Conservation (phyloP, 164 flowering plant genomes). For the Nymphaea thermarum region DNA sequence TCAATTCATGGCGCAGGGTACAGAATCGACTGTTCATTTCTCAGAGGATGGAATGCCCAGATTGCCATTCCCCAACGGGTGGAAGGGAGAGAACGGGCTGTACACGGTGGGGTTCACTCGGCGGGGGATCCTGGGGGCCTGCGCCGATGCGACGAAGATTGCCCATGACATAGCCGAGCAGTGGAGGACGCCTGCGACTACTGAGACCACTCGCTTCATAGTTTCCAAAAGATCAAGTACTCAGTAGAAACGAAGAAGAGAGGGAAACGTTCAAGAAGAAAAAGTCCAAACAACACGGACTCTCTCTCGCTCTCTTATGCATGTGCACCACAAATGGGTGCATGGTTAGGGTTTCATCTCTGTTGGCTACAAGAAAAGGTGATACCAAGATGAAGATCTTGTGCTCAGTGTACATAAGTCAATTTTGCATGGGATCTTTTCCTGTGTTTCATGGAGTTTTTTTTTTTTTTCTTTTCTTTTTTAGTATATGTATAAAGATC, state of each 20-base stretch:
- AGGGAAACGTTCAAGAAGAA: no score
- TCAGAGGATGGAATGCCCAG: constrained; percentile 79
- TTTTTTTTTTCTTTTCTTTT: not conserved
- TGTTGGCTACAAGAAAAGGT: not conserved
- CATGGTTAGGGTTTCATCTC: not conserved
- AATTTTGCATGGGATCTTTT: not conserved
- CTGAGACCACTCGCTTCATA: not conserved
- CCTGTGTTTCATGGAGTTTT: not conserved
- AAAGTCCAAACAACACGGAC: no score
- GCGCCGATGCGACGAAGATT: constrained; percentile 60
- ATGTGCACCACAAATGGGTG: not conserved
- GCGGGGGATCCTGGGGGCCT: constrained; percentile 66
- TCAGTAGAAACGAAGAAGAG: no score
- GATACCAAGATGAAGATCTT: not conserved
- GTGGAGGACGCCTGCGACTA: constrained; percentile 18
- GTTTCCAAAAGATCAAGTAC: not conserved
- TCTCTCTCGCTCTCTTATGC: not conserved
- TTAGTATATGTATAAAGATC: not conserved
- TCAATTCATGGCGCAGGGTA: constrained; percentile 24
- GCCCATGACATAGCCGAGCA: constrained; percentile 51
- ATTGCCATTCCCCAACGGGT: constrained; percentile 66
- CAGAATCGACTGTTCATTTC: constrained; percentile 36
- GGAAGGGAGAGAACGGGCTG: constrained; percentile 73
- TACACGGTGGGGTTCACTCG: constrained; percentile 83
- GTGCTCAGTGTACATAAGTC: not conserved